Base-by-base conservation (phyloP, 2,329 filamentous ascomycete species). In the Knufia fluminis region DNA sequence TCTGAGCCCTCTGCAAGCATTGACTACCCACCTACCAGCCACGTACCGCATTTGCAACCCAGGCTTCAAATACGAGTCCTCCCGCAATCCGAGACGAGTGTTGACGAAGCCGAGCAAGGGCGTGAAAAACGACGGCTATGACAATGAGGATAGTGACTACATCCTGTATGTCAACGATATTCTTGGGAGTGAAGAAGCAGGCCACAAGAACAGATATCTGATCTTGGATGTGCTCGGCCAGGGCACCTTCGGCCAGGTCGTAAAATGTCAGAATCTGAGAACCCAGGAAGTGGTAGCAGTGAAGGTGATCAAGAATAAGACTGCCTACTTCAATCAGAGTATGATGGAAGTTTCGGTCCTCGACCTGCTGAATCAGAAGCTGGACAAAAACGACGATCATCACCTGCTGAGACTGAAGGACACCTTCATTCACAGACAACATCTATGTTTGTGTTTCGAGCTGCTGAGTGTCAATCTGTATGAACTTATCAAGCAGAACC, bases 271-370 rank as follows among this genome's bases (percentile, higher is more conserved):
- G 67, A 98, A 98, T 61, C 70, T 98, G 60, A 96, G 95, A 71
- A 97, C 92, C 0, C 90, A 96, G 66, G 92, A 98, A 69, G 92
- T 98, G 33, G 92, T 98, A 39, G 92, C 92, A 2, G 92, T 98
- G 59, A 98, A 98, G 71, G 92, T 98, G 48, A 92, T 98, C 71
- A 98, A 98, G 72, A 98, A 98, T 68, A 83, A 91, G 61, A 98
- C 92, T 1, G 92, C 92, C 32, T 98, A 98, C 68, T 98, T 98
- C 73, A 98, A 98, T 65, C 92, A 98, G 68, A 97, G 92, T 68
- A 98, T 98, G 92, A 98, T 98, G 92, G 92, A 98, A 66, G 92
- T 98, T 26, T 98, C 92, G 1, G 92, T 98, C 20, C 75, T 98
- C 51, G 92, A 98, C 68, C 66, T 98, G 87, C 79, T 98, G 62